Evolutionary conservation across 1,139 yeast species (phyloP), one percentile per base, ranked within the genome.

Genomic region (Arxiozyma telluris): DNA sequence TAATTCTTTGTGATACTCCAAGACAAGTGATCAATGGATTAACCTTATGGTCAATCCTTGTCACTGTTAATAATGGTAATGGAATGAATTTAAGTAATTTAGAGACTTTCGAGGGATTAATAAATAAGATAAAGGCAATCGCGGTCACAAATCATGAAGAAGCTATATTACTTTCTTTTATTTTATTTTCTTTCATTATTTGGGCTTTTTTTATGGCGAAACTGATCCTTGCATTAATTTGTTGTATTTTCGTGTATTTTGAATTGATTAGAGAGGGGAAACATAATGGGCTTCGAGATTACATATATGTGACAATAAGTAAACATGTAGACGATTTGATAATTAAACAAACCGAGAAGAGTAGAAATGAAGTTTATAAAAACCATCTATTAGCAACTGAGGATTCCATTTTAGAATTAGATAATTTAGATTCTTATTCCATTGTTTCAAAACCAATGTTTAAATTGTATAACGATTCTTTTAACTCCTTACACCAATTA

Each of bases 1-100:
- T 86, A 44, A 61, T 86, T n/a, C 72, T 87, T 46, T 90, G 95
- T 0, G 96, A 89, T 61, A 79, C 91, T 8, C 96, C 96, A 9
- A 78, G 96, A 68, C 96, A 89, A 70, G 85, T 85, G 2, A 79
- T 89, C 61, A 89, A 89, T 65, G 84, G 89, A 23, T 72, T 87
- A 61, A 87, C 96, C 0, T 69, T 85, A 42, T 75, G 83, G 63
- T 76, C 81, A 1, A 80, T 80, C 23, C 69, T 79, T 50, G 58
- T 66, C 8, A 61, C 68, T 4, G 60, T 58, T 25, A 64, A 75
- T 49, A 64, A 77, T 23, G 52, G 50, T 18, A 38, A 48, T 15
- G 65, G 69, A 48, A 74, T 71, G 55, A 44, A 60, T 49, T 53
- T 67, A 48, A 63, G 61, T 1, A 56, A 64, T 47, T 49, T 67